Evolutionary conservation across 192 early-diverging fungal species (phyloP).

Genomic region (Coemansia erecta): DNA sequence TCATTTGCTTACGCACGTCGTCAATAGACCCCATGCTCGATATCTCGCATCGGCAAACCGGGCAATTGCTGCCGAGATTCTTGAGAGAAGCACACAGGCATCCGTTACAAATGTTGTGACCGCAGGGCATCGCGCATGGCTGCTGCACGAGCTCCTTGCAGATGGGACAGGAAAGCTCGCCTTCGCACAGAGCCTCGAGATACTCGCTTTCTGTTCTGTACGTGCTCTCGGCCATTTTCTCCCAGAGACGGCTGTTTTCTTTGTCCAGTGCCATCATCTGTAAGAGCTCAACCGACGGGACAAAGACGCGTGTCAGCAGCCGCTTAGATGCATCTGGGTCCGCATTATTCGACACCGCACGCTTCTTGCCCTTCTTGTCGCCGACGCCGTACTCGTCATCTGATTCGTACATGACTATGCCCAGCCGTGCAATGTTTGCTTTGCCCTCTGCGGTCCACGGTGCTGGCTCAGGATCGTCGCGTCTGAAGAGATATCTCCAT

Average conservation of each 20-base stretch:
- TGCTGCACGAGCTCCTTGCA: slow-evolving; percentile 46
- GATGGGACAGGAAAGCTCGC: slow-evolving; percentile 36
- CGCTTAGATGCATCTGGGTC: too few species aligned
- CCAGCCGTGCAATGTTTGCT: slow-evolving; percentile 37
- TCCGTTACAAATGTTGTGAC: slow-evolving; percentile 41
- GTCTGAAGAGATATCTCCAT: slow-evolving; percentile 64
- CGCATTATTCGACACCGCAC: too few species aligned
- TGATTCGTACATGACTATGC: slow-evolving; percentile 44
- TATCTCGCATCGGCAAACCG: slow-evolving; percentile 37
- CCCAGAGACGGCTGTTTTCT: slow-evolving; percentile 39
- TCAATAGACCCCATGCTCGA: slow-evolving; percentile 19
- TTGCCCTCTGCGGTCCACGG: slow-evolving; percentile 65
- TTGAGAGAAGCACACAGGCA: slow-evolving; percentile 36
- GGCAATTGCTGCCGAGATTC: slow-evolving; percentile 32
- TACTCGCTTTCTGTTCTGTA: slow-evolving; percentile 23
- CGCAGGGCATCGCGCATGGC: slow-evolving; percentile 41
- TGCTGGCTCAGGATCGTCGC: slow-evolving; percentile 62
- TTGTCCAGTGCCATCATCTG: slow-evolving; percentile 44
- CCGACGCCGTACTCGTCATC: background rate
- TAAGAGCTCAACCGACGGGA: slow-evolving; percentile 13
- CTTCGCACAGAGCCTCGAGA: slow-evolving; percentile 29
- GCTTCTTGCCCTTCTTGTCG: background rate
- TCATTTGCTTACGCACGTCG: slow-evolving; percentile 12
- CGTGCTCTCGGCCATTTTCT: slow-evolving; percentile 11
- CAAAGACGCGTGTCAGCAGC: too few species aligned